Evolutionary conservation across 164 flowering plant species (phyloP).

Genomic region (Macadamia tetraphylla): DNA sequence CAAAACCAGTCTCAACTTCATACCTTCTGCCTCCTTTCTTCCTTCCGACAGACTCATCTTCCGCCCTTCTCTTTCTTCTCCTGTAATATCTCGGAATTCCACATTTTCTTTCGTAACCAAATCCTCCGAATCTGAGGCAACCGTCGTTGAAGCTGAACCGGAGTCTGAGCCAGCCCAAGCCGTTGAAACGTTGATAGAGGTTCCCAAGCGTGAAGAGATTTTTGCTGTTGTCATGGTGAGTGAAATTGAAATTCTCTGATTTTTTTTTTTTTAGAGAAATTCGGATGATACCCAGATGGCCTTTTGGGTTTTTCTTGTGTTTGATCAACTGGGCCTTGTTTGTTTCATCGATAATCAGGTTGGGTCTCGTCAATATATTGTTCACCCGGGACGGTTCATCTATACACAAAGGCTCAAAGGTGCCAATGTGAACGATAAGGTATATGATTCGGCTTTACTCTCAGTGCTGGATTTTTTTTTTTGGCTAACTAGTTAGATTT

Average conservation of each 20-base stretch:
- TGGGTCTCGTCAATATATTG: conserved; percentile 83
- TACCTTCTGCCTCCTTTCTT: conserved; percentile 12
- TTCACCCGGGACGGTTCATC: conserved; percentile 75
- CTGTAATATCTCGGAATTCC: conserved; percentile 13
- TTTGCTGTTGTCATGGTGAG: conserved; percentile 91
- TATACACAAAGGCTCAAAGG: conserved; percentile 87
- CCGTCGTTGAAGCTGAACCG: conserved; percentile 24
- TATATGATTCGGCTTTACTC: conserved; percentile 9
- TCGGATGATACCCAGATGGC: conserved; percentile 4
- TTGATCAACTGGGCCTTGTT: conserved; percentile 9
- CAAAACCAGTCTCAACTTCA: conserved; percentile 15
- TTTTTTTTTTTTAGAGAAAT: background rate
- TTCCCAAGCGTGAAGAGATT: conserved; percentile 55
- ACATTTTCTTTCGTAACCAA: conserved; percentile 19
- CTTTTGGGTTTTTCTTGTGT: conserved; percentile 5
- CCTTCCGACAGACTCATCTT: conserved; percentile 15
- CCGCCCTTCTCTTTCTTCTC: conserved; percentile 8
- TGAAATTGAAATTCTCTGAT: background rate
- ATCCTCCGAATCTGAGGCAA: conserved; percentile 30
- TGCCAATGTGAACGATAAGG: conserved; percentile 88
- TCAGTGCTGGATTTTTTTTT: background rate
- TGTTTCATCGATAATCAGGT: conserved; percentile 35
- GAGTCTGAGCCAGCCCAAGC: conserved; percentile 18
- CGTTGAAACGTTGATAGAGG: conserved; percentile 20
- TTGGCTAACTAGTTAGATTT: background rate